phyloP scores from a whole-genome alignment of 139 green algal genomes.

The Chlorella sp. region DNA sequence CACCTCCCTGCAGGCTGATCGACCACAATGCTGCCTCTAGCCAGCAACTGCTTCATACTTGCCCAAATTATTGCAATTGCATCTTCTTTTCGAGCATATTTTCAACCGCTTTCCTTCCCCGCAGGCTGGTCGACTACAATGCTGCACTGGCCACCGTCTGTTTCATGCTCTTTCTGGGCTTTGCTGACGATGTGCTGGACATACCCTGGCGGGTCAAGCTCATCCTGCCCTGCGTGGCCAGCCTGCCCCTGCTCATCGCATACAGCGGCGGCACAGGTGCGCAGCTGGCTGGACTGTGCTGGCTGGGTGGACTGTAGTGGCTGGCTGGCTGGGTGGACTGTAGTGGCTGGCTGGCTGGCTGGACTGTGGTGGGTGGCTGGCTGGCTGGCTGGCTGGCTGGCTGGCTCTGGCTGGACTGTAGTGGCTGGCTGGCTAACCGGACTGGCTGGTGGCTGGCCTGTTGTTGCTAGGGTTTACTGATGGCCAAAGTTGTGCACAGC shows the following conservation, averaged over 20 bases:
- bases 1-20: constrained; percentile 66
- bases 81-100: neutral
- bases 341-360: neutral
- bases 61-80: no score
- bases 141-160: constrained; percentile 94
- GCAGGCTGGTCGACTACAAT: constrained; percentile 97
- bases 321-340: neutral
- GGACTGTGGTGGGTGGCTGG: neutral
- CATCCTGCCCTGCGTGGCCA: constrained; percentile 87
- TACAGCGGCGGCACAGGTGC: constrained; percentile 87
- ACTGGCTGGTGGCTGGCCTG: no score
- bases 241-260: constrained; percentile 90
- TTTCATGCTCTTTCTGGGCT: constrained; percentile 99
- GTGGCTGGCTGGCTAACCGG: no score
- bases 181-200: constrained; percentile 99
- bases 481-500: no score
- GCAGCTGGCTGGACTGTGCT: no score
- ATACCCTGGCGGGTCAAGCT: constrained; percentile 98
- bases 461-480: no score
- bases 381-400: no score
- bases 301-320: neutral
- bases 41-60: constrained; percentile 97
- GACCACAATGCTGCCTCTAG: constrained; percentile 98
- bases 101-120: constrained; percentile 57
- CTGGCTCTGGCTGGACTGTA: no score